phyloP scores from a whole-genome alignment of 345 rosid species.

The Eucalyptus erythrocorys region DNA sequence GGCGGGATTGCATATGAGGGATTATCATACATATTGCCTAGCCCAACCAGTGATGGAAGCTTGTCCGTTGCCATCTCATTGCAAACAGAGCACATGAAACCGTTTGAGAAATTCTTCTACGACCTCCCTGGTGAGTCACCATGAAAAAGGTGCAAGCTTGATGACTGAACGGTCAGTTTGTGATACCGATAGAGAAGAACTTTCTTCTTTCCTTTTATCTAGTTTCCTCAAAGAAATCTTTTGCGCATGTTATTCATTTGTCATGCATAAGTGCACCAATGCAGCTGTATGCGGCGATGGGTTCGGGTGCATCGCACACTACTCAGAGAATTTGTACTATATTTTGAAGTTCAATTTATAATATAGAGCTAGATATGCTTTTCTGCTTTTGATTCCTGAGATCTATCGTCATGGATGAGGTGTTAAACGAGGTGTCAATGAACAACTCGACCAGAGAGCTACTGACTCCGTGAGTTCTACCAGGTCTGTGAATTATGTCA shows the following conservation, averaged over 20 bases:
- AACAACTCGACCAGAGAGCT: neutral
- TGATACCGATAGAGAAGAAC: neutral
- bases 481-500: neutral
- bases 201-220: neutral
- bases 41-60: constrained; percentile 68
- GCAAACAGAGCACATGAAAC: constrained; percentile 70
- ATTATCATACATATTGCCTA: constrained; percentile 60
- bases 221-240: neutral
- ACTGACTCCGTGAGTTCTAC: neutral
- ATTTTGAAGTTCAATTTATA: neutral
- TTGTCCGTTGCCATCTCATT: constrained; percentile 67
- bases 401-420: neutral
- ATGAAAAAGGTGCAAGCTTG: neutral
- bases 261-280: neutral
- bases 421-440: neutral
- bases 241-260: neutral
- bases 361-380: neutral
- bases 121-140: neutral
- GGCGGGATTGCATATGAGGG: constrained; percentile 84
- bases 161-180: neutral
- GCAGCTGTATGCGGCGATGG: neutral
- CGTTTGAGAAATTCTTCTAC: constrained; percentile 46
- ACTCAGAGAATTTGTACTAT: neutral
- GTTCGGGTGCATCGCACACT: too few species aligned
- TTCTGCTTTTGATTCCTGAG: neutral